Base-by-base conservation (phyloP, 2,329 filamentous ascomycete species). In the Aspergillus neotritici region DNA sequence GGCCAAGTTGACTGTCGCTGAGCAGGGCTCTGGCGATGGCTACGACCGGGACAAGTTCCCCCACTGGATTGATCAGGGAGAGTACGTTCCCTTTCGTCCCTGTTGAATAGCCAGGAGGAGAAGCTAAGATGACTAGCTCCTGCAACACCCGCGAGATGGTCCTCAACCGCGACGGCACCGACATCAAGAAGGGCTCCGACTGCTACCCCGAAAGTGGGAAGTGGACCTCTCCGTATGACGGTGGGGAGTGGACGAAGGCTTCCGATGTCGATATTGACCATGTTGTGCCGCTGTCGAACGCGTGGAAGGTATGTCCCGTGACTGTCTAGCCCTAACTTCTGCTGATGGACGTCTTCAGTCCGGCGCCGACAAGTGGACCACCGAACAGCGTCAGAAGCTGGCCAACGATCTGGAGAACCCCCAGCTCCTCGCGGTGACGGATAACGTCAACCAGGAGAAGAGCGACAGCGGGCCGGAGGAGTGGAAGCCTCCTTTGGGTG, bases 221-320 rank as follows among this genome's bases (percentile, higher is more conserved):
- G 0, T 93, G 87, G 87, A 66, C 63, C 32, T 83, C 78, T 30
- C 83, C 84, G 0, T 93, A 86, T 61, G 87, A 91, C 57, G 86
- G 85, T 12, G 82, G 70, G 0, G 80, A 73, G 1, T 88, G 84
- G 83, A 83, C 79, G 0, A 69, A 72, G 0, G 78, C 85, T 1
- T 77, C 73, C 13, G 84, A 90, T 54, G 64, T 93, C 1, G 86
- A 91, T 54, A 91, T 93, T 47, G 87, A 93, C 63, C 87, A 93
- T 62, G 75, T 93, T 67, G 85, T 94, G 3, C 86, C 87, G 1
- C 64, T 94, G 48, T 83, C 83, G 60, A 87, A 90, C 58, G 86
- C 86, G 4, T 91, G 86, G 86, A 80, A 84, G 78, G 86, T 60
- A 36, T 4, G 39, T 30, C 15, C 13, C 9, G 7, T 37, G 12